phyloP scores from a whole-genome alignment of 2,329 filamentous ascomycete genomes.

The Aspergillus neotritici region DNA sequence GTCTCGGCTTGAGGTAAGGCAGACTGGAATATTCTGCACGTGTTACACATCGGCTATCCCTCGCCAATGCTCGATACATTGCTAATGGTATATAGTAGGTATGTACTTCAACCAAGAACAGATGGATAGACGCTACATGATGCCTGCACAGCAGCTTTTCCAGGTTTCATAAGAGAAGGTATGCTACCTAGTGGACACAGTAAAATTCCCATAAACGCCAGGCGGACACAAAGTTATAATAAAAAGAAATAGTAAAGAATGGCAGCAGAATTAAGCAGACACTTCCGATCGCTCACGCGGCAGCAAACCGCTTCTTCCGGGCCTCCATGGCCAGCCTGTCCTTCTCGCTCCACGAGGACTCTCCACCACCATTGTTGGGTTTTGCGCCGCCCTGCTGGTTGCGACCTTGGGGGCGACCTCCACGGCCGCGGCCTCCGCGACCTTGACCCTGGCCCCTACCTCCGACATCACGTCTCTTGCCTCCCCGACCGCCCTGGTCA shows the following conservation, averaged over 20 bases:
- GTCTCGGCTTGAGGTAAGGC: too few relatives aligned
- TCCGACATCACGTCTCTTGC: constrained; percentile 37
- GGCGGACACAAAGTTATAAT: constrained; percentile 10
- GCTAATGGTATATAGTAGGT: not conserved
- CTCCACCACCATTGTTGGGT: too few relatives aligned
- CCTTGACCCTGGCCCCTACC: constrained; percentile 28
- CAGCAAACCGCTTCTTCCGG: constrained; percentile 44
- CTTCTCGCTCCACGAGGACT: constrained; percentile 31
- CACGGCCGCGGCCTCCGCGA: constrained; percentile 9
- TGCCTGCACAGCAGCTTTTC: too few relatives aligned
- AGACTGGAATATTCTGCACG: too few relatives aligned
- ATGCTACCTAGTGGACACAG: not conserved
- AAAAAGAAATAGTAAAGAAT: constrained; percentile 10
- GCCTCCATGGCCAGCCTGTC: constrained; percentile 42
- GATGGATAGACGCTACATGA: too few relatives aligned
- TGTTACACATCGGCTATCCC: too few relatives aligned
- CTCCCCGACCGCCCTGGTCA: constrained; percentile 35
- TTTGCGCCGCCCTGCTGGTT: constrained; percentile 7
- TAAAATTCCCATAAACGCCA: constrained; percentile 22
- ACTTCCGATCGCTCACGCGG: constrained; percentile 12
- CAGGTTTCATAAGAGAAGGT: too few relatives aligned
- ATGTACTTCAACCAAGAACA: not conserved
- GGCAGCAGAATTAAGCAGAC: constrained; percentile 2
- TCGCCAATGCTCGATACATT: not conserved
- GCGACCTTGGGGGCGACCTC: constrained; percentile 10